Base-by-base conservation (phyloP, 2,329 filamentous ascomycete genomes). In the Periglandula ipomoeae region DNA sequence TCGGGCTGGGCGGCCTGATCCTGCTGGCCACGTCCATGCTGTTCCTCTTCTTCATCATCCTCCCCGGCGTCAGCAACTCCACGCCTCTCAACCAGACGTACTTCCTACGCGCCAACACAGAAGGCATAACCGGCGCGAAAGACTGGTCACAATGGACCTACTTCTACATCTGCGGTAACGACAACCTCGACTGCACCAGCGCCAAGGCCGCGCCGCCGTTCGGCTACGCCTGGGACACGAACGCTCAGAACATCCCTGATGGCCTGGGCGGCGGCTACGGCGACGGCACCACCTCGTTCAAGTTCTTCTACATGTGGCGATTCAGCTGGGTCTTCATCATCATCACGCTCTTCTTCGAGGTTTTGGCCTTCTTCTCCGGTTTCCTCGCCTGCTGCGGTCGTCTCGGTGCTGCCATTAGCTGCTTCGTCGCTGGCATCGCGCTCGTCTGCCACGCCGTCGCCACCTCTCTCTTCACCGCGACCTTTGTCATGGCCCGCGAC, bases 261-360 rank as follows among this genome's bases (percentile, higher is more conserved):
- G 63, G 59, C 5, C 65, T 81, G n/a, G 59, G 68, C 34, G 76
- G 84, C 37, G 50, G 54, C 9, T 73, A 81, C 56, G 79, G 70
- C 51, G 68, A 69, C 51, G 55, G 67, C 50, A 82, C 78, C 3
- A 84, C 81, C 5, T 76, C 74, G 53, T 64, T 54, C 20, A 68
- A 70, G 54, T 95, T 83, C 73, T 97, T 78, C 71, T 88, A 89
- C 69, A 76, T 93, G 62, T 94, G 89, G 71, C 81, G 91, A 37
- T 95, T 96, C 72, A 85, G 88, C 66, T 97, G 91, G 79, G 88
- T 90, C 34, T 93, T 95, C 68, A 87, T 87, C 71, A 72, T 97
- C 49, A 84, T 97, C 56, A 81, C 82, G 17, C 78, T 96, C 34
- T 82, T 95, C 73, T 93, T 95, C 65, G 79, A 79, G 53, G 74